Evolutionary conservation across 495 filamentous ascomycete species (phyloP).

Genomic region (Trichodelitschia bisporula): DNA sequence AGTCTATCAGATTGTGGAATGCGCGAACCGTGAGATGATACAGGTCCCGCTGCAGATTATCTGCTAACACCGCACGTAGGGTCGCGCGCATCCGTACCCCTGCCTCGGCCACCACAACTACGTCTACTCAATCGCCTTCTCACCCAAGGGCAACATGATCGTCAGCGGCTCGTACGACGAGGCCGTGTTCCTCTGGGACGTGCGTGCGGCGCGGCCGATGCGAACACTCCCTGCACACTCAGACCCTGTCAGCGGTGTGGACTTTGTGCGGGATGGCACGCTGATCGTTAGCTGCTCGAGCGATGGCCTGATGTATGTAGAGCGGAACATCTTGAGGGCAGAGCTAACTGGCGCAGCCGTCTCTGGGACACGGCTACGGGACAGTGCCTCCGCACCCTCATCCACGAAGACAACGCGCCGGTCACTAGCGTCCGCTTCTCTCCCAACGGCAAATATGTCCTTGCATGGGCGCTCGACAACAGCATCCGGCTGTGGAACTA

Average conservation of each 20-base stretch:
- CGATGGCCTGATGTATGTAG: slow-evolving; percentile 56
- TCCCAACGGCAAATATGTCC: slow-evolving; percentile 76
- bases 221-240: slow-evolving; percentile 79
- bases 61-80: slow-evolving; percentile 14
- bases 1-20: slow-evolving; percentile 85
- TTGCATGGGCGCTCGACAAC: slow-evolving; percentile 77
- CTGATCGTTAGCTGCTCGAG: slow-evolving; percentile 70
- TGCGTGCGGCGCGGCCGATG: slow-evolving; percentile 63
- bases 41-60: background rate
- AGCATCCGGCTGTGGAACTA: slow-evolving; percentile 90
- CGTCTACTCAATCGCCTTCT: slow-evolving; percentile 79
- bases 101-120: slow-evolving; percentile 86
- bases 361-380: slow-evolving; percentile 94
- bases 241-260: slow-evolving; percentile 80
- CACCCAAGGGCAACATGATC: slow-evolving; percentile 88
- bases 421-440: slow-evolving; percentile 80
- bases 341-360: slow-evolving; percentile 19
- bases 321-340: slow-evolving; percentile 1
- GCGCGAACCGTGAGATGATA: slow-evolving; percentile 34
- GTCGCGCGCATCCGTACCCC: slow-evolving; percentile 34
- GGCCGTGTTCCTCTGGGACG: slow-evolving; percentile 91
- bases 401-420: slow-evolving; percentile 87
- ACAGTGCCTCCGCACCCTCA: slow-evolving; percentile 79
- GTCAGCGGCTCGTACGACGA: slow-evolving; percentile 91
- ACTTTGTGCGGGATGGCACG: slow-evolving; percentile 80